Base-by-base conservation (phyloP, 179 eudicot species). In the Silene vulgaris region DNA sequence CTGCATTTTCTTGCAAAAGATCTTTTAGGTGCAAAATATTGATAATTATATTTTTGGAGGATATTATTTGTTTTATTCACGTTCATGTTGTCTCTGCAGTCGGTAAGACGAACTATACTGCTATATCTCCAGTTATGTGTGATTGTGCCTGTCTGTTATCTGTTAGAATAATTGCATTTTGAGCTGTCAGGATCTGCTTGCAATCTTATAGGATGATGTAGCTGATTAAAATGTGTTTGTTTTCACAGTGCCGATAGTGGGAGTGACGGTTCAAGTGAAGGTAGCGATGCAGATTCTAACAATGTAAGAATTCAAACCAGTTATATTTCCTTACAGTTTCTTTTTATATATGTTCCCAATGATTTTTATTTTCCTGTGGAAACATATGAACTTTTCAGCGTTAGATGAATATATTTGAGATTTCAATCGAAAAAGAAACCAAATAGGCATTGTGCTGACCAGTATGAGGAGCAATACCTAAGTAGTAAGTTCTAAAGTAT, bases 221-320 rank as follows among this genome's bases (percentile, higher is more conserved):
- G 73, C 76, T 80, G 32, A 72, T 30, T 40, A 69, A 43, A 19
- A 30, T 73, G 29, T 28, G 40, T 77, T 23, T 76, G 71, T 60
- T 16, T 79, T 32, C 87, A 87, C 89, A 96, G 99, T 84, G 94
- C 83, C 61, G 98, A 90, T 68, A 88, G 94, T 81, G 97, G 76
- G 43, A 93, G 96, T 82, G 98, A 93, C 78, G 96, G 94, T 78
- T 87, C 99, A 52, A 93, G 98, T 83, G 97, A 90, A 78, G 99
- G 98, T 82, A 96, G 97, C 85, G 97, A 96, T 76, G 87, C 85
- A 28, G 84, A 88, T 84, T 93, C 98, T 74, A 90, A 90, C 73
- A 90, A 90, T 89, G 99, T 96, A 87, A 76, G 96, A 60, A 54
- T 59, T 59, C 12, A 2, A 5, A 71, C 30, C 61, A 54, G 35